Conservation (phyloP, 345 rosid genomes). For the Aethionema arabicum region DNA sequence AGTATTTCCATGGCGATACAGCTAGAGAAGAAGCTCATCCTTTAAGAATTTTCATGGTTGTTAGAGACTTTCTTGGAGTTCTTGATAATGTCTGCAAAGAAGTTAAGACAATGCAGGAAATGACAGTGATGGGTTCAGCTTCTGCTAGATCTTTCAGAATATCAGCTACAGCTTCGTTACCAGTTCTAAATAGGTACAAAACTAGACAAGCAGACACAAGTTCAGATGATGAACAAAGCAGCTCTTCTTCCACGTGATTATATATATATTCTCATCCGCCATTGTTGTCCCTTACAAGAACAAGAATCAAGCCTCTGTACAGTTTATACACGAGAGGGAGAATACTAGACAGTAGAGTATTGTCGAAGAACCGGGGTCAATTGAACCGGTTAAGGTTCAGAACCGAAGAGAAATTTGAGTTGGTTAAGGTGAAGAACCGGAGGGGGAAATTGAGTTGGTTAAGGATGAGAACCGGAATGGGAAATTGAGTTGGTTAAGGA, state of each 20-base stretch:
- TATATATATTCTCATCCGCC: not conserved
- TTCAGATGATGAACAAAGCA: constrained; percentile 66
- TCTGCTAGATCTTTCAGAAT: constrained; percentile 86
- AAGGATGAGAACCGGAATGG: too few relatives aligned
- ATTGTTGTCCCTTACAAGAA: not conserved
- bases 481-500: too few relatives aligned
- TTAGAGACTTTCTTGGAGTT: constrained; percentile 74
- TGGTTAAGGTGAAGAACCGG: too few relatives aligned
- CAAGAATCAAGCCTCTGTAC: constrained; percentile 22
- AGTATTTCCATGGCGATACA: constrained; percentile 83
- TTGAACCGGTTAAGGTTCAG: too few relatives aligned
- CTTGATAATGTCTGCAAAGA: constrained; percentile 95
- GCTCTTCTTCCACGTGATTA: constrained; percentile 65
- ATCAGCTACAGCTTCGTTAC: constrained; percentile 69
- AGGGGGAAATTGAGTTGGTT: too few relatives aligned
- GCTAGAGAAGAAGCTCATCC: constrained; percentile 92
- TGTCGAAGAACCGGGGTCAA: too few relatives aligned
- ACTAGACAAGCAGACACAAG: constrained; percentile 58
- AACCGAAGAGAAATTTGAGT: too few relatives aligned
- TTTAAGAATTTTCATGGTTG: constrained; percentile 76
- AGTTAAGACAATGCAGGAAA: constrained; percentile 83
- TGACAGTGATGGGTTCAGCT: constrained; percentile 69
- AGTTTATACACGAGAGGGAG: not conserved
- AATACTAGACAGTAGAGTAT: too few relatives aligned
- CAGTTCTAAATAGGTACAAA: constrained; percentile 75